These are phyloP conservation scores for Sclerotiophoma versabilis DNA, from an alignment of 2,329 filamentous ascomycete species.

Conservation along the genomic window DNA sequence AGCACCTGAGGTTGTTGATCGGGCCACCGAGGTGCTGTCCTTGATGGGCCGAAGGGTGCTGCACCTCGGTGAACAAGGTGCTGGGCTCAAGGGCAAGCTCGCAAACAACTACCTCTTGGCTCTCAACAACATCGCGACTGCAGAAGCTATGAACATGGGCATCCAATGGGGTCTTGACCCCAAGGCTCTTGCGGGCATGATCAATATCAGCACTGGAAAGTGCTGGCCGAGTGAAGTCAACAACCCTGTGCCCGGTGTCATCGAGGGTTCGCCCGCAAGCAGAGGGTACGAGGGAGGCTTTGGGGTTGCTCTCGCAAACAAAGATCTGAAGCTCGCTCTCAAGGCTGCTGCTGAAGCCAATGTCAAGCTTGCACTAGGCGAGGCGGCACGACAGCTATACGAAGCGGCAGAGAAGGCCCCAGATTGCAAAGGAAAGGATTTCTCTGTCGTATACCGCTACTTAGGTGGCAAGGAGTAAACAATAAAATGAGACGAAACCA, in stretches of 20 bases:
- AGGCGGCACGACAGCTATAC: conserved; percentile 55
- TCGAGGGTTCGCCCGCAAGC: conserved; percentile 75
- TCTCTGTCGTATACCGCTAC: conserved; percentile 59
- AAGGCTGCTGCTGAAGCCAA: conserved; percentile 54
- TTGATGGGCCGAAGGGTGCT: conserved; percentile 87
- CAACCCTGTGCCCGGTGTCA: conserved; percentile 88
- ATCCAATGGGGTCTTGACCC: conserved; percentile 68
- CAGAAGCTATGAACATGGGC: conserved; percentile 72
- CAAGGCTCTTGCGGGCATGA: conserved; percentile 77
- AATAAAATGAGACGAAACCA: not conserved
- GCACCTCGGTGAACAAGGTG: conserved; percentile 83
- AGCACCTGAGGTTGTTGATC: conserved; percentile 65
- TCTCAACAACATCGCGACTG: conserved; percentile 82
- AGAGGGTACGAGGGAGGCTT: conserved; percentile 69
- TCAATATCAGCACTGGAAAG: conserved; percentile 91
- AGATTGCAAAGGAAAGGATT: conserved; percentile 58
- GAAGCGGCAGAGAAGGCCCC: conserved; percentile 53
- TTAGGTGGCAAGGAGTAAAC: conserved; percentile 55
- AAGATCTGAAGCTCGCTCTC: conserved; percentile 58
- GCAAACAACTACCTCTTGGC: conserved; percentile 97
- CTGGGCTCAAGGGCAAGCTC: conserved; percentile 88
- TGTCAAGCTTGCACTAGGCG: conserved; percentile 55
- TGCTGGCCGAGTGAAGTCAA: conserved; percentile 98
- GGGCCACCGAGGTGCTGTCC: conserved; percentile 72
- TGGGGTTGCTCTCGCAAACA: conserved; percentile 58